phyloP scores from a whole-genome alignment of 2,329 filamentous ascomycete species.

The Basipetospora chlamydospora region DNA sequence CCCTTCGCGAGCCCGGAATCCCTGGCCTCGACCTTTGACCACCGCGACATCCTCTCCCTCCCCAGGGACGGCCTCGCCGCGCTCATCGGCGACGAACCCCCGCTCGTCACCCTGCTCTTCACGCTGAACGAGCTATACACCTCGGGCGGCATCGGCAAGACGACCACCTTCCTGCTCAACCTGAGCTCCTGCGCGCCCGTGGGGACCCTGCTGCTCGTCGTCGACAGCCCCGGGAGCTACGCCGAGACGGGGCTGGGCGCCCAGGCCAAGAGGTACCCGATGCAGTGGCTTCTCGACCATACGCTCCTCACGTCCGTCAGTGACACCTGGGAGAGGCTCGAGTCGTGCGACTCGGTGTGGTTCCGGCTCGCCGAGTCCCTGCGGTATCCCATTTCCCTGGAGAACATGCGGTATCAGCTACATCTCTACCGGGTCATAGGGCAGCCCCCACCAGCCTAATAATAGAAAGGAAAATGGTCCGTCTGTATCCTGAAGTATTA shows the following conservation, averaged over 20 bases:
- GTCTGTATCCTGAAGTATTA: too few relatives aligned
- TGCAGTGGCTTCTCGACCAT: constrained; percentile 85
- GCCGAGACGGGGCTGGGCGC: constrained; percentile 62
- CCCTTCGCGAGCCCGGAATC: constrained; percentile 25
- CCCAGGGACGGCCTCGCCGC: constrained; percentile 17
- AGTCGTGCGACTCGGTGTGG: constrained; percentile 69
- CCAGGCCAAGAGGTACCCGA: constrained; percentile 59
- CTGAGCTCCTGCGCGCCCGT: constrained; percentile 43
- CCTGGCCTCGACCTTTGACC: constrained; percentile 27
- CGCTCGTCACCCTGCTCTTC: constrained; percentile 74
- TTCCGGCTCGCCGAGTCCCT: constrained; percentile 57
- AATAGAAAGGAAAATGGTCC: too few relatives aligned
- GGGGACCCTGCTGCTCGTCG: constrained; percentile 62
- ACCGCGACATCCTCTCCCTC: constrained; percentile 26
- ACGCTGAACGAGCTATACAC: constrained; percentile 93
- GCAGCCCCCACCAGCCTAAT: too few relatives aligned
- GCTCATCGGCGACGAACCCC: constrained; percentile 19
- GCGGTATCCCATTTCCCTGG: constrained; percentile 69
- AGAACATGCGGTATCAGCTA: constrained; percentile 92
- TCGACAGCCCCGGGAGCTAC: constrained; percentile 90
- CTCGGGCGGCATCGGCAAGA: constrained; percentile 52
- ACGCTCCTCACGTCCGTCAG: constrained; percentile 42
- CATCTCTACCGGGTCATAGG: constrained; percentile 53
- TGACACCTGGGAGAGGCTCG: constrained; percentile 58
- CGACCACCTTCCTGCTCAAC: constrained; percentile 60